phyloP scores from a whole-genome alignment of 2,329 filamentous ascomycete species.

The Pseudogymnoascus sp. region DNA sequence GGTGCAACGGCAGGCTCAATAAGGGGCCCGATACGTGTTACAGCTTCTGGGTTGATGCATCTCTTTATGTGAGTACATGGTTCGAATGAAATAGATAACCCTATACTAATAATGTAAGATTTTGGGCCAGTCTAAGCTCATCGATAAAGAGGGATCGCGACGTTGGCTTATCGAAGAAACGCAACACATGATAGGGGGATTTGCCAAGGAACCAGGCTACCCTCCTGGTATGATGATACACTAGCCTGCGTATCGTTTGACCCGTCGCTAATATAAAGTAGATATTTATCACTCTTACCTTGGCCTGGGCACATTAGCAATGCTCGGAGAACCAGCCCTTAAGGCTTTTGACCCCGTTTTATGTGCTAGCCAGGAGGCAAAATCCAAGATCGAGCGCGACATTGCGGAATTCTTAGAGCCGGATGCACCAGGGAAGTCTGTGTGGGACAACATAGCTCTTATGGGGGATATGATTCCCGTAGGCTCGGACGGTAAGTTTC shows the following conservation, averaged over 20 bases:
- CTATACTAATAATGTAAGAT: constrained; percentile 36
- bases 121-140: constrained; percentile 47
- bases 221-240: constrained; percentile 48
- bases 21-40: constrained; percentile 95
- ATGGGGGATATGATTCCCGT: neutral
- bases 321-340: constrained; percentile 61
- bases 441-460: neutral
- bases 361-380: constrained; percentile 60
- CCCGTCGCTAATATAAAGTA: constrained; percentile 22
- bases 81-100: constrained; percentile 23
- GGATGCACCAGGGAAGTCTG: neutral
- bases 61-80: constrained; percentile 38
- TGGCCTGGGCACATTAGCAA: constrained; percentile 69
- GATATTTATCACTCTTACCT: constrained; percentile 85
- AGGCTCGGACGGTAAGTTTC: neutral
- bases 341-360: constrained; percentile 65
- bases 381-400: constrained; percentile 37
- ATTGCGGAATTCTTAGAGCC: constrained; percentile 11
- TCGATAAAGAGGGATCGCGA: constrained; percentile 53
- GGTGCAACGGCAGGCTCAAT: constrained; percentile 84
- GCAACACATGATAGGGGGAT: constrained; percentile 77
- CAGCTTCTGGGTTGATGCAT: constrained; percentile 78
- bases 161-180: constrained; percentile 76
- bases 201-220: constrained; percentile 61
- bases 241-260: neutral